Percentiles rank a stretch among this genome's conserved stretches.
Conservation (phyloP, 1,284 basidiomycete genomes). For the Austroboletus niveus region DNA sequence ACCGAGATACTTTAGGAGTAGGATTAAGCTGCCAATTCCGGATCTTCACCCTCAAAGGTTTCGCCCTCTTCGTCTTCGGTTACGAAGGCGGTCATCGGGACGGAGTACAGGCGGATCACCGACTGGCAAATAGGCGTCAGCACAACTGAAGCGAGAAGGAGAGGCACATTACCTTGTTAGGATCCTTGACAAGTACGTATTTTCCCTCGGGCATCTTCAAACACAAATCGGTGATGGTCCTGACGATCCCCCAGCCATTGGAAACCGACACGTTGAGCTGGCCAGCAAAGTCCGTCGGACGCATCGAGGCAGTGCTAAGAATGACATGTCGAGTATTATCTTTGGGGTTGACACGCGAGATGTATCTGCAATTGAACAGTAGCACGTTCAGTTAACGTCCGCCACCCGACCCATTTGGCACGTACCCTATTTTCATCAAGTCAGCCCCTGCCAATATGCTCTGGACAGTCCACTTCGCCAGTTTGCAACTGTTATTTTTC, state of each 20-base stretch:
- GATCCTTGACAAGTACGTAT: constrained; percentile 94
- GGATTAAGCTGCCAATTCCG: constrained; percentile 34
- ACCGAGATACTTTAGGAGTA: not conserved
- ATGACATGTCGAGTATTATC: constrained; percentile 97
- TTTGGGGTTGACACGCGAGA: constrained; percentile 91
- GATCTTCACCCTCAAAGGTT: constrained; percentile 51
- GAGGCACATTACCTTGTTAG: constrained; percentile 73
- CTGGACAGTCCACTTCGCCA: constrained; percentile 97
- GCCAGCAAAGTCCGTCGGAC: constrained; percentile 90
- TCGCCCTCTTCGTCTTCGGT: constrained; percentile 59
- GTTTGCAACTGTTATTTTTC: constrained; percentile 99
- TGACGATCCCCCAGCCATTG: constrained; percentile 99
- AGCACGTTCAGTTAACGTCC: constrained; percentile 7
- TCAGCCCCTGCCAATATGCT: constrained; percentile 95
- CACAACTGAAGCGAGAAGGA: not conserved
- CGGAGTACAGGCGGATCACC: constrained; percentile 89
- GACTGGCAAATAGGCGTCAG: constrained; percentile 52
- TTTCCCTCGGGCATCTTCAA: constrained; percentile 97
- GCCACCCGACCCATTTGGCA: constrained; percentile 9
- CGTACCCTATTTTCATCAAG: constrained; percentile 95
- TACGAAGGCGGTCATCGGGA: constrained; percentile 85
- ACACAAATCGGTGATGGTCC: constrained; percentile 88
- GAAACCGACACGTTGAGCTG: constrained; percentile 95
- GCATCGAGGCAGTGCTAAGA: constrained; percentile 92
- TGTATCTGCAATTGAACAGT: constrained; percentile 55